Conservation (phyloP, 352 stramenopile genomes). For the Paralagenidium karlingii region DNA sequence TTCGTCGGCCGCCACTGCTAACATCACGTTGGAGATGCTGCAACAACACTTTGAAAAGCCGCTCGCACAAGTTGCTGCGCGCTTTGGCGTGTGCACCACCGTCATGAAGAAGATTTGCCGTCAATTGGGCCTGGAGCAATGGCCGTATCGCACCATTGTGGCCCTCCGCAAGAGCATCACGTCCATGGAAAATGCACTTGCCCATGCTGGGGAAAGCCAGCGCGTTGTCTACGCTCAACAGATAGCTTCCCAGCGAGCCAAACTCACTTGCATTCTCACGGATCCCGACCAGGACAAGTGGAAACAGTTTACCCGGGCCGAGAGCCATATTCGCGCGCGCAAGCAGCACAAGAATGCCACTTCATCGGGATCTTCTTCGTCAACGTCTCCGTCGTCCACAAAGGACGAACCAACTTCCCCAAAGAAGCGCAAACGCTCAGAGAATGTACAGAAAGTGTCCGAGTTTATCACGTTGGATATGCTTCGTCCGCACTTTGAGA, state of each 20-base stretch:
- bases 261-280: neutral
- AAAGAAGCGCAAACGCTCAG: constrained; percentile 58
- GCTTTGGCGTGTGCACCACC: constrained; percentile 74
- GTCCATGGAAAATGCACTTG: constrained; percentile 73
- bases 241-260: neutral
- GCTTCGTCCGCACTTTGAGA: constrained; percentile 63
- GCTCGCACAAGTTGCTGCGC: constrained; percentile 55
- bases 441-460: constrained; percentile 67
- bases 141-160: constrained; percentile 78
- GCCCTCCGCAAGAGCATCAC: constrained; percentile 78
- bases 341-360: too few species aligned
- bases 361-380: too few species aligned
- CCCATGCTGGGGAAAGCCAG: neutral
- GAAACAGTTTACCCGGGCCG: too few species aligned
- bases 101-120: constrained; percentile 81
- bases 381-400: too few species aligned
- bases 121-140: constrained; percentile 62
- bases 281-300: too few species aligned
- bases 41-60: constrained; percentile 77
- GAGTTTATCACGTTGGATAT: constrained; percentile 65
- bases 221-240: neutral
- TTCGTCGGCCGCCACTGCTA: too few species aligned
- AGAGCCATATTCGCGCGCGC: too few species aligned
- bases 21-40: too few species aligned
- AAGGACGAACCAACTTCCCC: too few species aligned